Conservation (phyloP, 148 eudicot species). For the Camellia lanceoleosa region DNA sequence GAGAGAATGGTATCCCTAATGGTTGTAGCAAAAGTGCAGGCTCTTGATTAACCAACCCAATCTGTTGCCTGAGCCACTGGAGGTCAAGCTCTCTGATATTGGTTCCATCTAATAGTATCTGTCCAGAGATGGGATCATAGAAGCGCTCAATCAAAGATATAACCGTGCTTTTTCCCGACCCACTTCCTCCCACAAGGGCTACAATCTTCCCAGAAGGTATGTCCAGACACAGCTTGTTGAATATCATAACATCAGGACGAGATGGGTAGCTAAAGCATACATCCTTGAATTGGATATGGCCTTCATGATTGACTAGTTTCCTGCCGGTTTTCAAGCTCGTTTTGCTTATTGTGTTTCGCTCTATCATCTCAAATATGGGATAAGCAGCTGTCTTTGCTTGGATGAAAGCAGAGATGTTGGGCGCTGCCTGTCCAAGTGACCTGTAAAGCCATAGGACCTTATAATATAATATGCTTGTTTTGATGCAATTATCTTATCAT, state of each 20-base stretch:
- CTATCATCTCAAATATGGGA: constrained; percentile 93
- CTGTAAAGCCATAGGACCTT: constrained; percentile 30
- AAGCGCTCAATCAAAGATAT: constrained; percentile 91
- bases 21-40: constrained; percentile 94
- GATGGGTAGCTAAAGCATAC: constrained; percentile 91
- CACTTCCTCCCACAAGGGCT: constrained; percentile 99
- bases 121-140: constrained; percentile 85
- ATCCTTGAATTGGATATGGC: constrained; percentile 76
- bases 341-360: constrained; percentile 53
- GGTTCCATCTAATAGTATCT: constrained; percentile 63
- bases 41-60: constrained; percentile 94
- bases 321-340: constrained; percentile 44
- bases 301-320: constrained; percentile 65
- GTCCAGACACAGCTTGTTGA: constrained; percentile 60
- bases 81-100: constrained; percentile 71
- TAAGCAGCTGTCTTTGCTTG: constrained; percentile 82
- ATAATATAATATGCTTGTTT: neutral
- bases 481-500: neutral
- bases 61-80: constrained; percentile 83
- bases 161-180: constrained; percentile 96
- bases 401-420: constrained; percentile 86
- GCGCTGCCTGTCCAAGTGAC: constrained; percentile 97
- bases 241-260: constrained; percentile 81
- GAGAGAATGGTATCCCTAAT: constrained; percentile 87
- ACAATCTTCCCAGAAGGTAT: constrained; percentile 90